Evolutionary conservation across 2,329 filamentous ascomycete species (phyloP), one percentile per base, ranked within the genome.

Genomic region (Myotisia sp.): DNA sequence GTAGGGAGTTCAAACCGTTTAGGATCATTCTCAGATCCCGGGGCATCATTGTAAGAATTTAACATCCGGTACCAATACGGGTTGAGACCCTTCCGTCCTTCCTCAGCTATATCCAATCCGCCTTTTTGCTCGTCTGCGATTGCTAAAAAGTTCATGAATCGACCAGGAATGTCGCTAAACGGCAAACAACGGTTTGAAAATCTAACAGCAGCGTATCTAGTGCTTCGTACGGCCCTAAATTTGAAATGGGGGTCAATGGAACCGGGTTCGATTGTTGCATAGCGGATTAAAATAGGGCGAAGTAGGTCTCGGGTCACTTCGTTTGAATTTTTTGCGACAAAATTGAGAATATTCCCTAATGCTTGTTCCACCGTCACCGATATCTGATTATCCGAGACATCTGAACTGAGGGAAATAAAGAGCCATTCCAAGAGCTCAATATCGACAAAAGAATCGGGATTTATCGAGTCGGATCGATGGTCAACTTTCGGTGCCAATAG

Each of bases 361-460:
- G 86, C 79, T 33, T 87, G 82, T 47, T 95, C 86, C 36, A 95
- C 85, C 49, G 84, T 90, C 41, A 92, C 76, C 29, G 80, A 79
- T 1, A 86, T 77, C 6, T 75, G 66, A 31, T 79, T 76, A 1
- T 74, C 69, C 1, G 74, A 80, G 0, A 75, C 71, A 47, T 95
- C 87, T 44, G 85, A 77, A 7, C 78, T 76, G 3, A 95, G 64
- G 1, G 86, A 87, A 17, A 70, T 70, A 48, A 95, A 92, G 0
- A 95, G 67, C 79, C 84, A 95, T 33, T 70, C 71, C 44, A 72
- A 72, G 32, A 72, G 62, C 42, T 64, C 50, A 36, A 58, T 53
- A 26, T 56, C 72, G 47, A 65, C 68, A 7, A 26, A 44, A 47
- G 55, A 40, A 50, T 63, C 24, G 58, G 58, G 42, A 8, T 47